Evolutionary conservation across 768 basidiomycete genomes (phyloP), one percentile per base, ranked within the genome.

Genomic region (Piloderma croceum): DNA sequence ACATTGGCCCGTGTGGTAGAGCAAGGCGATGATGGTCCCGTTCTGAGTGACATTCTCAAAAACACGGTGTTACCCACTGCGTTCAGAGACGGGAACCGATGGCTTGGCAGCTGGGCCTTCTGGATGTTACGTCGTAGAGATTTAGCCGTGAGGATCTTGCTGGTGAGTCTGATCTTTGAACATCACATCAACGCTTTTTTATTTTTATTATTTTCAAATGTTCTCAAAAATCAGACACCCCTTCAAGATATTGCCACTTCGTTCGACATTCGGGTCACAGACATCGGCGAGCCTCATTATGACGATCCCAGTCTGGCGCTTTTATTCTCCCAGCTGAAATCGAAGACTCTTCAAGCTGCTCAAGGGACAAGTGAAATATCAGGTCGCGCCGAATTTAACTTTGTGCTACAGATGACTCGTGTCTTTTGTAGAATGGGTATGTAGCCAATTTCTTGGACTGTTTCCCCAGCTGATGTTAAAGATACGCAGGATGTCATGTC

Each of bases 51-150:
- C 29, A 79, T 97, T 31, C 65, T 97, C 34, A 76, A 70, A n/a
- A 71, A 71, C 35, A 79, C 74, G 0, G 83, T 97, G 7, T 64
- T 97, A 6, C 93, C 93, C 2, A 72, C 73, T 7, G 93, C 94
- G 1, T 90, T 97, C 59, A 68, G 69, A 37, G 74, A 83, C 32
- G 96, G 93, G 1, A 93, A 97, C 58, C 72, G 94, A 29, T 98
- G 90, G 86, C 64, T 98, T 10, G 88, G 80, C 17, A 91, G 87
- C 45, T 99, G 93, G 96, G 90, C 88, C 2, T 94, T 94, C 61
- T 98, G 96, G 93, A 64, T 89, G 40, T 69, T 97, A n/a, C 81
- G 83, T 45, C 70, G 90, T 32, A 70, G 88, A 38, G 93, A 97
- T 64, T 57, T 96, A 12, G 83, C 91, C 3, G 90, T 96, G n/a